Evolutionary conservation across 176 grass and related monocot species (phyloP), one percentile per base, ranked within the genome.

Genomic region (Metroxylon sagu): DNA sequence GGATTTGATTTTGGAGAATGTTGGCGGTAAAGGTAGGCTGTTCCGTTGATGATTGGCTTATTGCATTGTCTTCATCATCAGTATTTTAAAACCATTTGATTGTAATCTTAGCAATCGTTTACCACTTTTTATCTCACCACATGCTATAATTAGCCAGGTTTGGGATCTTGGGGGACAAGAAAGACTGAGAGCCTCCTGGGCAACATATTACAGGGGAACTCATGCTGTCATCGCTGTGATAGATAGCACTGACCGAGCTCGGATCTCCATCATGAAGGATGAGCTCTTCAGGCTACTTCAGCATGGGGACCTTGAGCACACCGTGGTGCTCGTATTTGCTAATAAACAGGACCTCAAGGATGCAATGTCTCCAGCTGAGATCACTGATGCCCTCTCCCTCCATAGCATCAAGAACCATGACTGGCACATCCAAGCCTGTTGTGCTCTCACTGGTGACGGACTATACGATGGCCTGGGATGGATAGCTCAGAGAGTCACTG

Each of bases 261-360:
- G 93, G 51, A 97, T 97, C 74, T 69, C 68, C 70, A 78, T 97
- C 49, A 91, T 91, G 25, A 97, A 97, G 65, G 87, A 97, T 0
- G 93, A 97, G 70, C 73, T 97, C 17, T 93, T 93, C 70, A 66
- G 77, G 7, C 30, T 97, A 70, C 84, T 97, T 54, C 75, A 84
- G 51, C 93, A 97, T 19, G 81, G 62, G 0, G 93, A 97, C 53
- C 83, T 97, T 0, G 87, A 91, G 16, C 74, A 66, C 1, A 71
- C 87, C 1, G 84, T 85, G 3, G 87, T 91, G 10, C 87, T 97
- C 0, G 81, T 91, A 15, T 97, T 97, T 48, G 93, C 93, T 0
- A 97, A 97, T 69, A 97, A 97, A 67, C 87, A 97, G 75, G 93
- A 97, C 72, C 78, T 97, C 59, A 91, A 91, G 76, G 93, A 97